A percentile compares a stretch with the other conserved stretches of the same genome.
Evolutionary conservation across 2,329 filamentous ascomycete genomes (phyloP).

Genomic region (Rhynchosporium agropyri): DNA sequence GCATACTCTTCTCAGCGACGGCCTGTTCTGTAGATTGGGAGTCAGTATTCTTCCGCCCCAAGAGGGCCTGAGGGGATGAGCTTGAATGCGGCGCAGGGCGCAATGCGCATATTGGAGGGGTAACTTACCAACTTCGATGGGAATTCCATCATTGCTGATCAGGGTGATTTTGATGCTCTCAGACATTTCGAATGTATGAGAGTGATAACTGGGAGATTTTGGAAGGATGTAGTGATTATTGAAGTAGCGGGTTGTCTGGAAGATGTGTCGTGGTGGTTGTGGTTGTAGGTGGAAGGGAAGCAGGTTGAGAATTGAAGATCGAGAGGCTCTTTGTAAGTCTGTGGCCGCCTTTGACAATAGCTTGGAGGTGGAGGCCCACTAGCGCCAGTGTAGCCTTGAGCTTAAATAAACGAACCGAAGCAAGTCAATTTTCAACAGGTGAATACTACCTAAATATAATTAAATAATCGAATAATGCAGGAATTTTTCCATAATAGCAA

Average conservation of each 20-base stretch:
- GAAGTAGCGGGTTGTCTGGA: background rate
- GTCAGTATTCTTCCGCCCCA: constrained; percentile 25
- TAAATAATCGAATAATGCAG: too few species aligned
- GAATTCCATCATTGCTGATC: constrained; percentile 52
- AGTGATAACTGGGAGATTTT: background rate
- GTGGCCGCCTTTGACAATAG: constrained; percentile 3
- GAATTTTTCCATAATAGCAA: too few species aligned
- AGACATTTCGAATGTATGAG: constrained; percentile 40
- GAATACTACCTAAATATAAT: too few species aligned
- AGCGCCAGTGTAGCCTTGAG: constrained; percentile 15
- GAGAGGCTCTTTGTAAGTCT: constrained; percentile 3
- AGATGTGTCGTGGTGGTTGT: background rate
- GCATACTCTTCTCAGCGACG: constrained; percentile 86
- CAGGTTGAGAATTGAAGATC: background rate
- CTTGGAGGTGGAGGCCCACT: background rate
- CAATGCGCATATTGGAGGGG: constrained; percentile 25
- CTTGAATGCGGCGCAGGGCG: constrained; percentile 17
- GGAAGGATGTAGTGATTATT: constrained; percentile 8
- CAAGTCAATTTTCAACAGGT: too few species aligned
- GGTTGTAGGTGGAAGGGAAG: constrained; percentile 7
- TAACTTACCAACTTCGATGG: constrained; percentile 53
- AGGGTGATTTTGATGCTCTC: constrained; percentile 47
- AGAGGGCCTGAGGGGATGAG: background rate
- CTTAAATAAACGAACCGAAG: constrained; percentile 14
- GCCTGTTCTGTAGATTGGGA: constrained; percentile 64